Evolutionary conservation across 345 rosid species (phyloP), one percentile per base, ranked within the genome.

Genomic region (Hibiscus tridactylites): DNA sequence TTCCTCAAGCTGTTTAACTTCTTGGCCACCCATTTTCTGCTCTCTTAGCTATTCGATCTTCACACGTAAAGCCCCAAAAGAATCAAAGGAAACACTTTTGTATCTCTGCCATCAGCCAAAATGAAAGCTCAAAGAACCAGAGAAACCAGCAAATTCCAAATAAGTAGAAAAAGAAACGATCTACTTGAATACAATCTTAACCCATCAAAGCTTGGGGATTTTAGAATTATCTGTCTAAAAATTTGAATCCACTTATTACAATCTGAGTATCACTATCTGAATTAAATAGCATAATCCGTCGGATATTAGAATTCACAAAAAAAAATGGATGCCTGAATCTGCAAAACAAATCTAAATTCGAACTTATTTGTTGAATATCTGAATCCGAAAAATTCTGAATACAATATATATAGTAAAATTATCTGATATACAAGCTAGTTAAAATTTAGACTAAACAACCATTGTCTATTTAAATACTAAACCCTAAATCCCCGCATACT

Each of bases 1-100:
- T 12, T 89, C 91, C 71, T 89, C 94, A 21, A 87, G 90, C 24
- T 89, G 87, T 80, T 89, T 89, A 35, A 84, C 90, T 67, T 84
- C 87, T 72, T 84, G 86, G 59, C 80, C 73, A 67, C 71, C 79
- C 91, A 88, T 88, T 77, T 72, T 78, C 62, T 71, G 4, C 58
- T 47, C 59, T 47, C 28, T 13, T 61, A 59, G 28, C 54, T 15
- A 37, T 64, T 64, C 37, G 64, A 54, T 19, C 6, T 42, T 62
- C 31, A 12, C 26, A 61, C 5, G 15, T 58, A 58, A 57, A 58
- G 13, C n/a, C 61, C 13, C 61, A 5, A 54, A 54, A 19, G 9
- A 17, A n/a, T n/a, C 8, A 54, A 46, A 16, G 9, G 19, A 47
- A 61, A 47, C 61, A 19, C 33, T 12, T 29, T 0, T n/a, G 62